phyloP scores from a whole-genome alignment of 331 rosid genomes.

The Rhamnella rubrinervis region DNA sequence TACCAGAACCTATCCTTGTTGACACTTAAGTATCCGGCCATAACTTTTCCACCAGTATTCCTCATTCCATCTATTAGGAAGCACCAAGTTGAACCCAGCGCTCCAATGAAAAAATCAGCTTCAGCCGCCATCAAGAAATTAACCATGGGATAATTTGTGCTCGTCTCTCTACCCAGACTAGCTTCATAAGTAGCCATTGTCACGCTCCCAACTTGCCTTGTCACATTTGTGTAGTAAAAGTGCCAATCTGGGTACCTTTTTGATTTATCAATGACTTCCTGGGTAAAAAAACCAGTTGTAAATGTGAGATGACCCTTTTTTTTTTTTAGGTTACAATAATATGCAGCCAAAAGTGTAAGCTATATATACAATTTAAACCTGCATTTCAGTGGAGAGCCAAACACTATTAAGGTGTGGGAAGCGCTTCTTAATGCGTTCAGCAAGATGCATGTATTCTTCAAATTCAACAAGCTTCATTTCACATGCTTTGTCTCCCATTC shows the following conservation, averaged over 20 bases:
- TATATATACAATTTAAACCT: slow-evolving; percentile 35
- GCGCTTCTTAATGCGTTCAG: slow-evolving; percentile 53
- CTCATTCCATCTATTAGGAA: slow-evolving; percentile 95
- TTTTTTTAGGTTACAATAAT: too few relatives aligned
- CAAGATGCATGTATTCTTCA: slow-evolving; percentile 79
- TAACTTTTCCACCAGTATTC: slow-evolving; percentile 89
- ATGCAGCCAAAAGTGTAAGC: neutral
- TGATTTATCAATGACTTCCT: slow-evolving; percentile 78
- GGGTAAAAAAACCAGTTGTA: slow-evolving; percentile 29
- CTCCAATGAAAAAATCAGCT: slow-evolving; percentile 85
- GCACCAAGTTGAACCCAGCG: slow-evolving; percentile 96
- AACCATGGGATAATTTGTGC: slow-evolving; percentile 84
- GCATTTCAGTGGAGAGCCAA: slow-evolving; percentile 98
- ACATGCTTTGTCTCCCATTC: slow-evolving; percentile 95
- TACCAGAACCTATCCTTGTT: slow-evolving; percentile 94
- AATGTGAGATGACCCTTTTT: neutral
- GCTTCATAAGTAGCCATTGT: slow-evolving; percentile 78
- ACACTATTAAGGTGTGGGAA: slow-evolving; percentile 69
- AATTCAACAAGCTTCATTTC: slow-evolving; percentile 87
- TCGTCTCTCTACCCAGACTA: slow-evolving; percentile 71
- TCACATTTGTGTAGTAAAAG: slow-evolving; percentile 65
- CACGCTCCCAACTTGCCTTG: slow-evolving; percentile 57
- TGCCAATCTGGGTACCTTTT: slow-evolving; percentile 57
- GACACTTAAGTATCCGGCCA: slow-evolving; percentile 92
- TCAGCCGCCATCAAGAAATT: slow-evolving; percentile 94